These are phyloP conservation scores for Xylariaceae sp. DNA, from an alignment of 2,329 filamentous ascomycete species.

Conservation along the genomic window DNA sequence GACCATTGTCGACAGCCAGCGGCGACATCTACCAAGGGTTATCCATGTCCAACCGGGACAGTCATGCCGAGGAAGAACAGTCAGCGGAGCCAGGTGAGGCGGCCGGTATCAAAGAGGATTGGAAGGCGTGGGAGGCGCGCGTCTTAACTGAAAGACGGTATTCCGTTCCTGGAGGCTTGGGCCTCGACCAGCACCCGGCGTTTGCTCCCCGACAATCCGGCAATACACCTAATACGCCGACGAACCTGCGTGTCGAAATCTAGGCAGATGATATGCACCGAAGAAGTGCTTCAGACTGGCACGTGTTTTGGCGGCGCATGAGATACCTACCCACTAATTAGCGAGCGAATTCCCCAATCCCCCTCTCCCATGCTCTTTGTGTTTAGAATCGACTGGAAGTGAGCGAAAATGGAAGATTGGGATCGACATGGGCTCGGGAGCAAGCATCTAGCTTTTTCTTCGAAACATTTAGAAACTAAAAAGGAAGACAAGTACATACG, in stretches of 20 bases:
- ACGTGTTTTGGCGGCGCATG: background rate
- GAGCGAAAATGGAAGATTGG: no score
- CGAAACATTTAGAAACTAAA: no score
- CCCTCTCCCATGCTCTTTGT: no score
- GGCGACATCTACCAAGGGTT: conserved; percentile 10
- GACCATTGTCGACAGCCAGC: conserved; percentile 19
- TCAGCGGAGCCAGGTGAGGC: conserved; percentile 22
- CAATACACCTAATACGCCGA: background rate
- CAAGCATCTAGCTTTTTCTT: no score
- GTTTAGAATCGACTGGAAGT: no score
- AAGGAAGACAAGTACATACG: no score
- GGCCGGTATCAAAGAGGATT: conserved; percentile 30
- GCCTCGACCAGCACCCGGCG: conserved; percentile 25
- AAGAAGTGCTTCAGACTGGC: background rate
- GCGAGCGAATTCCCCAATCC: no score
- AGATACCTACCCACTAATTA: background rate
- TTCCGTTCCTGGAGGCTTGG: conserved; percentile 19
- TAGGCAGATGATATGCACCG: background rate
- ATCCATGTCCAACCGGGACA: conserved; percentile 6
- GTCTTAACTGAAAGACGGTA: conserved; percentile 28
- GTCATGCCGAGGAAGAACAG: conserved; percentile 14
- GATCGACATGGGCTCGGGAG: no score
- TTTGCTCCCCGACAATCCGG: conserved; percentile 20
- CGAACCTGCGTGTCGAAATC: conserved; percentile 15
- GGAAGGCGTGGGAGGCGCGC: conserved; percentile 38